Conservation (phyloP, 805 yeast genomes). For the Priceomyces medius region DNA sequence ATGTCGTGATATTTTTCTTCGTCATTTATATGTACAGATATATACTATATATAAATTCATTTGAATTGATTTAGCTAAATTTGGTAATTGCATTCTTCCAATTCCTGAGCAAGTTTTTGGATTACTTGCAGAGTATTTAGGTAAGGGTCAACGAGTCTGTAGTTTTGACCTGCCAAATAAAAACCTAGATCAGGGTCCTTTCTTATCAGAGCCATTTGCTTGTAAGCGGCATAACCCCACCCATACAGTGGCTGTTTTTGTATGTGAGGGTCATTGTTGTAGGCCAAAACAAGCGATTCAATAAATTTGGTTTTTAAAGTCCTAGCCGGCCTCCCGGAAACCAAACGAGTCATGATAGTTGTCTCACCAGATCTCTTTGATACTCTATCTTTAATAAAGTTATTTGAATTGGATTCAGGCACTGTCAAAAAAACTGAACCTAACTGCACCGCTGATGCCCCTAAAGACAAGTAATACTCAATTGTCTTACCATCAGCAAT, state of each 20-base stretch:
- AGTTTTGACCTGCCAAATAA: conserved; percentile 37
- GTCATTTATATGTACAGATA: too few relatives aligned
- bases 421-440: conserved; percentile 51
- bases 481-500: conserved; percentile 34
- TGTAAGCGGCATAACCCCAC: conserved; percentile 31
- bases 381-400: conserved; percentile 15
- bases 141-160: conserved; percentile 19
- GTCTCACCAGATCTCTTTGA: conserved; percentile 5
- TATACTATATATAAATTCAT: too few relatives aligned
- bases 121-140: conserved; percentile 23
- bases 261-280: conserved; percentile 2
- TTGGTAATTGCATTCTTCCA: conserved; percentile 1
- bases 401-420: conserved; percentile 26
- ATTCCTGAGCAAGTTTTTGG: conserved; percentile 19
- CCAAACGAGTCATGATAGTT: conserved; percentile 31
- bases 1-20: too few relatives aligned
- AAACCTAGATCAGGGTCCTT: conserved; percentile 20
- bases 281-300: conserved; percentile 14
- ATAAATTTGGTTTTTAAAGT: conserved; percentile 37
- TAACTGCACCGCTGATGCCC: conserved; percentile 55
- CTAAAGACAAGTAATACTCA: conserved; percentile 30
- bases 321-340: conserved; percentile 42
- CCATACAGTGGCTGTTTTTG: conserved; percentile 35
- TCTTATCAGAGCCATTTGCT: conserved; percentile 17
- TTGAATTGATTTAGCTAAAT: too few relatives aligned